Conservation (phyloP, 225 moss, liverwort and hornwort species). For the Pseudisothecium myosuroides region DNA sequence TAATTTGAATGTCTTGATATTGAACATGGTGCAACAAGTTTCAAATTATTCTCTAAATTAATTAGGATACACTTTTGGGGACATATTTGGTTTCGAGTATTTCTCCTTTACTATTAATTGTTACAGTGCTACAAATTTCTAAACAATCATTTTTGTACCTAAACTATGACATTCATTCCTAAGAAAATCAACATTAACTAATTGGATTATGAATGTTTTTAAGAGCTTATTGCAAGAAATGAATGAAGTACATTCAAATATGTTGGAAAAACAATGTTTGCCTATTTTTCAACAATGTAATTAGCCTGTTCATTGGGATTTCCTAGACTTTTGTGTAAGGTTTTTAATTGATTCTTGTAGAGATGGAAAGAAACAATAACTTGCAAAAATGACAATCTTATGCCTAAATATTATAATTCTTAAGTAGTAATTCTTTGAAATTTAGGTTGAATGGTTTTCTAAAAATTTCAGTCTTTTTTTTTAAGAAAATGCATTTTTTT, state of each 20-base stretch:
- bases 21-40: neutral
- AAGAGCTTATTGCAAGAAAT: neutral
- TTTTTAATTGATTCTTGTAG: neutral
- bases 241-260: too few species aligned
- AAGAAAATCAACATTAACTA: rapidly evolving
- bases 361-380: rapidly evolving
- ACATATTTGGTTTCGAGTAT: neutral
- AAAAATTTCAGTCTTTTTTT: neutral
- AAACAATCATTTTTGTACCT: neutral
- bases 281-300: neutral
- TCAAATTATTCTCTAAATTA: neutral
- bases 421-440: neutral
- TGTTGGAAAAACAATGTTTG: neutral
- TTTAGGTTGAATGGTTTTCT: neutral
- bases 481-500: neutral
- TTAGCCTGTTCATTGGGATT: too few species aligned
- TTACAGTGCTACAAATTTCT: too few species aligned
- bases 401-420: neutral
- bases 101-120: neutral
- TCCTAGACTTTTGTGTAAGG: neutral
- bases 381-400: neutral
- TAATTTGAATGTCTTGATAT: neutral
- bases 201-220: neutral
- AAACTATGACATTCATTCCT: neutral
- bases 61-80: neutral